These are phyloP conservation scores for Paspalum notatum DNA, from an alignment of 176 grass and related monocot species.

Conservation along the genomic window DNA sequence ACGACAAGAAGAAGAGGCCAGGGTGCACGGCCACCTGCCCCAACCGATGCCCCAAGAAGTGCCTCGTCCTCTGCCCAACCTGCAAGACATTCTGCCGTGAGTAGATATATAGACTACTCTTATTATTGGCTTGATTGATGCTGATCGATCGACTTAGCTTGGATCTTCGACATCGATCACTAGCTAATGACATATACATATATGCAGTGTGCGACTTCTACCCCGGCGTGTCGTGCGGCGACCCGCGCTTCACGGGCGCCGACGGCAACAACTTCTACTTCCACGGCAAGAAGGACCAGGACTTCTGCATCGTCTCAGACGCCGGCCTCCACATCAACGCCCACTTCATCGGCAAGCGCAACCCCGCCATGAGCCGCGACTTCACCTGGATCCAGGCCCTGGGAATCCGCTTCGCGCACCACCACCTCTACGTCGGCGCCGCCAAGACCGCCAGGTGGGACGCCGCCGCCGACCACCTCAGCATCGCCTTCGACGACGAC, in stretches of 20 bases:
- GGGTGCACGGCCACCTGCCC: conserved; percentile 44
- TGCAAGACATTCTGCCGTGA: conserved; percentile 72
- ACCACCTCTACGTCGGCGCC: conserved; percentile 53
- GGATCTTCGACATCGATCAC: no score
- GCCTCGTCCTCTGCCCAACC: conserved; percentile 57
- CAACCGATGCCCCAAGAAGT: conserved; percentile 44
- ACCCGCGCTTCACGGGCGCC: conserved; percentile 66
- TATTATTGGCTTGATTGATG: not conserved
- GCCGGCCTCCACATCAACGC: conserved; percentile 49
- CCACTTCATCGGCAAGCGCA: conserved; percentile 66
- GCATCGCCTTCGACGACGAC: conserved; percentile 52
- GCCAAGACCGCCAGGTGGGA: conserved; percentile 23
- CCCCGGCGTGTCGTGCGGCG: conserved; percentile 53
- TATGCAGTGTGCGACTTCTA: conserved; percentile 55
- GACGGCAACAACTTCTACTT: conserved; percentile 77
- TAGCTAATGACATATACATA: not conserved
- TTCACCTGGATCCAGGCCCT: conserved; percentile 80
- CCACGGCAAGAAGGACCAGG: conserved; percentile 61
- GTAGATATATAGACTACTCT: not conserved
- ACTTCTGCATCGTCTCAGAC: conserved; percentile 68
- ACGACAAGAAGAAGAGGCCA: not conserved
- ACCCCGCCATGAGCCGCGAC: conserved; percentile 42
- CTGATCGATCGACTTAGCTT: no score
- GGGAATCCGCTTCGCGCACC: conserved; percentile 49
- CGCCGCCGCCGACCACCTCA: conserved; percentile 45